phyloP scores from a whole-genome alignment of 768 basidiomycete species.

The Phanerochaete carnosa region DNA sequence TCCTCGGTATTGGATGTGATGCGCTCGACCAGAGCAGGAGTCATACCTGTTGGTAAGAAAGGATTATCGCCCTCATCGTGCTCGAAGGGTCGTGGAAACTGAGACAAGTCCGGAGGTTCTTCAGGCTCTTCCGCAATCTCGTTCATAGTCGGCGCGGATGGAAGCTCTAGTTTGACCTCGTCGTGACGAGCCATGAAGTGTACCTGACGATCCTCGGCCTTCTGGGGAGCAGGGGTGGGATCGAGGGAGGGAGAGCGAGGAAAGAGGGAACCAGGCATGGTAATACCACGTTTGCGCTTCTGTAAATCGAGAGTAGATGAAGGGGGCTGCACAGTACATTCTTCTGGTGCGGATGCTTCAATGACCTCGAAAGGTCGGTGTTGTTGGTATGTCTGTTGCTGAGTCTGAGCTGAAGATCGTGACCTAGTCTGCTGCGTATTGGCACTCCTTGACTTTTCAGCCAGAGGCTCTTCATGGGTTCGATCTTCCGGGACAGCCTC shows the following conservation, averaged over 20 bases:
- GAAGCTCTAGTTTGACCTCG: not conserved
- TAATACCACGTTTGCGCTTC: constrained; percentile 36
- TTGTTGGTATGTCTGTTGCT: not conserved
- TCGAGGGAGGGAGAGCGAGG: constrained; percentile 69
- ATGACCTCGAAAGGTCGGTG: not conserved
- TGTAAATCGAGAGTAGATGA: not conserved
- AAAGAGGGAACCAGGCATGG: constrained; percentile 80
- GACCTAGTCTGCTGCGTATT: not conserved
- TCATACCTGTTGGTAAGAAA: not conserved
- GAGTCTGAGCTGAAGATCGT: not conserved
- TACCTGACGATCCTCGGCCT: not conserved
- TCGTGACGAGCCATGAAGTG: not conserved
- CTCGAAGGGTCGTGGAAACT: not conserved
- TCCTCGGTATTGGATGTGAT: constrained; percentile 4
- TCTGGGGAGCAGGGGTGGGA: constrained; percentile 31
- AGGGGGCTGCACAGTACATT: not conserved
- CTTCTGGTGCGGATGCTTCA: not conserved
- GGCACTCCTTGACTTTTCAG: not conserved
- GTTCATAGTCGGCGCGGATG: not conserved
- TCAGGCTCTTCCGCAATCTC: not conserved
- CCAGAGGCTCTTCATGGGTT: not conserved
- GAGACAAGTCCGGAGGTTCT: not conserved
- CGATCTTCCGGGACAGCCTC: not conserved
- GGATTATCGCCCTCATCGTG: constrained; percentile 1
- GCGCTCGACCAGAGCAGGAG: not conserved